Evolutionary conservation across 495 filamentous ascomycete genomes (phyloP), one percentile per base, ranked within the genome.

Genomic region (Neurospora sp.): DNA sequence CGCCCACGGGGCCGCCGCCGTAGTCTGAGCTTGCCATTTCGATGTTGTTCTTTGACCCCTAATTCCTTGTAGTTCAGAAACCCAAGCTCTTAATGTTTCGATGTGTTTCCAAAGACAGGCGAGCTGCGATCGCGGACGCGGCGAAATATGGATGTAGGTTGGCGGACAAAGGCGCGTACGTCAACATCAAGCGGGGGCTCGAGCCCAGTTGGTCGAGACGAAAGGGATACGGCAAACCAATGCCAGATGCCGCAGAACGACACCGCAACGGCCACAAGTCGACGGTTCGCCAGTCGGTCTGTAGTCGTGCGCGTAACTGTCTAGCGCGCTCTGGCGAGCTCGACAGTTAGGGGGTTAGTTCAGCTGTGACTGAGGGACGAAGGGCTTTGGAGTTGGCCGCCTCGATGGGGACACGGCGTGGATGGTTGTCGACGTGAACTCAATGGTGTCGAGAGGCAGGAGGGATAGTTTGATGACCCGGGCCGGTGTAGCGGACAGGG

Each of bases 21-120:
- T 78, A 78, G 61, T 81, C 79, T 37, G 77, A 78, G 69, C 76
- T 78, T 59, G 79, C 46, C 79, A 79, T 78, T 72, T 74, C 53
- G 27, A 71, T 70, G 71, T 48, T 71, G 70, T 42, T 75, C 61
- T 73, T 77, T 71, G 72, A 75, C 76, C 75, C 73, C 70, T 42
- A 16, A 70, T 70, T 71, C 70, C 69, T 73, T 71, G 39, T 12
- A 74, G 27, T 74, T 74, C 74, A 68, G 73, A 73, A 70, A 20
- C 42, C 72, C 42, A 73, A 71, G 77, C 71, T 74, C 75, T 75
- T 73, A 61, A 31, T 66, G 31, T 35, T 66, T 27, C 14, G 6
- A 66, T 37, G 53, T 71, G 20, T 68, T 70, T 41, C 53, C 40
- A 18, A 46, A 40, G 40, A 69, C 37, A 48, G 27, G 40, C 35